Conservation (phyloP, 1,284 basidiomycete genomes). For the Termitomyces sp. region DNA sequence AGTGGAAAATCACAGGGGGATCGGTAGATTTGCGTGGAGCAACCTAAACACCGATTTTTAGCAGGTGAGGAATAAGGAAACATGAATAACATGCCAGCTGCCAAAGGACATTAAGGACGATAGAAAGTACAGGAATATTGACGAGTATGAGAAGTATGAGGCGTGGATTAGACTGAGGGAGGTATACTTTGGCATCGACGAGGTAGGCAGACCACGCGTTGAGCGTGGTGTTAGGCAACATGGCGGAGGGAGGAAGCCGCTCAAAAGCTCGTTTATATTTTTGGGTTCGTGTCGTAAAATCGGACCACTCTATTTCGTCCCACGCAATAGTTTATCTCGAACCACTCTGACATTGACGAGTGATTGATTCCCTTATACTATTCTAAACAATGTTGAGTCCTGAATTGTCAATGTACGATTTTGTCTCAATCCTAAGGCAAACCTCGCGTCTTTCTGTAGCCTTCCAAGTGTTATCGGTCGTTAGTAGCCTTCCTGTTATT, state of each 20-base stretch:
- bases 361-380: no score
- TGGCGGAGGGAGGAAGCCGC: conserved; percentile 5
- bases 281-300: conserved; percentile 12
- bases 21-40: conserved; percentile 51
- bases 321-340: conserved; percentile 6
- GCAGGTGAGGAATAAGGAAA: background rate
- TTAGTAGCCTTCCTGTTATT: no score
- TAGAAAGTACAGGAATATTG: conserved; percentile 33
- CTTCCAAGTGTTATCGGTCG: no score
- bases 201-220: conserved; percentile 46
- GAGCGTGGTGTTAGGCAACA: conserved; percentile 33
- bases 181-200: conserved; percentile 34
- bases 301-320: conserved; percentile 17
- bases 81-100: conserved; percentile 30
- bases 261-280: conserved; percentile 6
- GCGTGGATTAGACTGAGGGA: conserved; percentile 28
- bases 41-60: conserved; percentile 23
- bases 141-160: conserved; percentile 31
- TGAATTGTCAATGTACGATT: no score
- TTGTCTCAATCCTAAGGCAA: no score
- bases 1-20: conserved; percentile 82
- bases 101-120: conserved; percentile 37
- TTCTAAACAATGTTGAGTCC: no score
- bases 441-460: no score
- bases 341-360: conserved; percentile 3